Evolutionary conservation across 495 filamentous ascomycete genomes (phyloP).

Genomic region (Aspergillus indologenus): DNA sequence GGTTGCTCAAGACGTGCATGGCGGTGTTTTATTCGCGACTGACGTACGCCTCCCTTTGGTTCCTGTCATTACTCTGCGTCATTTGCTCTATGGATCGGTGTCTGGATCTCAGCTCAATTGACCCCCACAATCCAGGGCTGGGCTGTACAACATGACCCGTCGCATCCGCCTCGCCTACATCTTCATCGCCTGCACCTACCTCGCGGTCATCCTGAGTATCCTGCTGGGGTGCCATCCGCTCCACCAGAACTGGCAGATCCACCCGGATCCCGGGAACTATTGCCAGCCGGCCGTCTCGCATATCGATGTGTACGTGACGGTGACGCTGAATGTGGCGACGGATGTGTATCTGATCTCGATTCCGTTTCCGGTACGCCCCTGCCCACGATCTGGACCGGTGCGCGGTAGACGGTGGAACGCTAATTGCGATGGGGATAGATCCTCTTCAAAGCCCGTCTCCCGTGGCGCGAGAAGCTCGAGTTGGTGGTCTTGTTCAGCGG

Average conservation of each 20-base stretch:
- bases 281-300: slow-evolving; percentile 49
- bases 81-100: no score
- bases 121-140: slow-evolving; percentile 32
- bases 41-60: slow-evolving; percentile 39
- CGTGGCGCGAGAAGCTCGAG: slow-evolving; percentile 48
- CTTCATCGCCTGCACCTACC: slow-evolving; percentile 49
- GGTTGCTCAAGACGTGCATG: slow-evolving; percentile 58
- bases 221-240: slow-evolving; percentile 53
- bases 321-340: slow-evolving; percentile 51
- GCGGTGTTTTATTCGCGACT: slow-evolving; percentile 59
- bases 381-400: background rate
- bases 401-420: background rate
- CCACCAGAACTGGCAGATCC: slow-evolving; percentile 56
- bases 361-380: slow-evolving; percentile 45
- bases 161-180: slow-evolving; percentile 54
- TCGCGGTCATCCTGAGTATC: slow-evolving; percentile 53
- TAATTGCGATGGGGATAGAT: slow-evolving; percentile 31
- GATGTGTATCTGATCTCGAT: slow-evolving; percentile 57
- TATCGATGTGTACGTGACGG: slow-evolving; percentile 45
- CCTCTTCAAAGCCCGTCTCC: slow-evolving; percentile 51
- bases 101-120: slow-evolving; percentile 2
- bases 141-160: slow-evolving; percentile 43
- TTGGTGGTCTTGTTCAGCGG: slow-evolving; percentile 58
- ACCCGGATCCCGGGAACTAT: slow-evolving; percentile 52
- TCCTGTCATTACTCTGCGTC: no score